Evolutionary conservation across 495 filamentous ascomycete genomes (phyloP), one percentile per base, ranked within the genome.

Genomic region (Daldinia decipiens): DNA sequence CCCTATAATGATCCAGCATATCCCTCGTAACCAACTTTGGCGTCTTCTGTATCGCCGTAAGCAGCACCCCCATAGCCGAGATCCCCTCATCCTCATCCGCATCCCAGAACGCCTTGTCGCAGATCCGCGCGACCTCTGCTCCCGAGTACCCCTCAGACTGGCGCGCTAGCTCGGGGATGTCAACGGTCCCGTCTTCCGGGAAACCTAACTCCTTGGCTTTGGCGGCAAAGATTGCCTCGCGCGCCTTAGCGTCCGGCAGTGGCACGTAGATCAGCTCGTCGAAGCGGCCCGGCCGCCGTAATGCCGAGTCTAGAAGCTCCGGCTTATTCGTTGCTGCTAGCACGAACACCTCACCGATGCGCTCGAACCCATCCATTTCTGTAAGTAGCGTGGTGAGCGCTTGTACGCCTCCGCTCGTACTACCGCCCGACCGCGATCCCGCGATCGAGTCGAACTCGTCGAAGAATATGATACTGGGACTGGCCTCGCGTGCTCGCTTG

Each of bases 401-500:
- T 79, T 97, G 95, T 21, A 97, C 84, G 6, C 87, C 83, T 21
- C 79, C 76, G 26, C 79, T 75, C 26, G 86, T 82, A 4, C 71
- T 59, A 39, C 82, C 82, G 5, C 82, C 82, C 36, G 88, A 85
- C 24, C 93, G 86, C 66, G 88, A 87, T 9, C 90, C 88, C n/a
- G 89, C 94, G 63, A 99, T 94, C 5, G 93, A 89, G 81, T 99
- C 95, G 73, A 99, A 96, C 78, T 99, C 95, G 78, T 99, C 95
- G 74, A 99, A 98, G 83, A 99, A 99, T 65, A 99, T 93, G 76
- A 99, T 95, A 77, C 91, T 93, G 4, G 95, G 95, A 59, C 89
- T 89, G 26, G 94, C 95, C 40, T 91, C 90, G 47, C 93, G 85
- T 2, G 95, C 95, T 69, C 93, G 93, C 56, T 90, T 86, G 79